phyloP scores from a whole-genome alignment of 2,329 filamentous ascomycete genomes.

The Nigrospora osmanthi region DNA sequence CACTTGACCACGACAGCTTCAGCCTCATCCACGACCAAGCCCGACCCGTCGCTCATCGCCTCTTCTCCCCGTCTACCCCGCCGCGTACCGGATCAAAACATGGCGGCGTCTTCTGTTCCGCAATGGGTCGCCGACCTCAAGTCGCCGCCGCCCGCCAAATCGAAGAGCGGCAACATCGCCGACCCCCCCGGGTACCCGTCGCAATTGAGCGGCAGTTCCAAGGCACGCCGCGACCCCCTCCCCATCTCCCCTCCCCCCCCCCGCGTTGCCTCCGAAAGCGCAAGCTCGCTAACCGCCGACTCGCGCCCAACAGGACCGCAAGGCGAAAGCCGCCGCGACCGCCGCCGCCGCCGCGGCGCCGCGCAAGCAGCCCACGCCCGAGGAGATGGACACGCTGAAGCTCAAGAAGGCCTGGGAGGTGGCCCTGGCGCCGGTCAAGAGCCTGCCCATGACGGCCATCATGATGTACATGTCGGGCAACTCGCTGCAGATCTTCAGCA shows the following conservation, averaged over 20 bases:
- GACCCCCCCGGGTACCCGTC: slow-evolving; percentile 80
- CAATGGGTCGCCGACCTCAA: slow-evolving; percentile 80
- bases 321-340: slow-evolving; percentile 37
- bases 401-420: slow-evolving; percentile 99
- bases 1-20: too few species aligned
- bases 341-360: slow-evolving; percentile 32
- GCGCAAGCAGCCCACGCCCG: slow-evolving; percentile 62
- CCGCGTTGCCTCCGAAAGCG: background rate
- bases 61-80: background rate
- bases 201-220: slow-evolving; percentile 41
- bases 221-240: slow-evolving; percentile 42
- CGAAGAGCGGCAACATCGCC: slow-evolving; percentile 60
- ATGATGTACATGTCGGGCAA: slow-evolving; percentile 99
- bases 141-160: slow-evolving; percentile 56
- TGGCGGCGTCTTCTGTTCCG: slow-evolving; percentile 42
- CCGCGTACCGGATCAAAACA: slow-evolving; percentile 5
- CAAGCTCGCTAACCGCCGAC: slow-evolving; percentile 2
- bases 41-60: too few species aligned
- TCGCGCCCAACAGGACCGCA: slow-evolving; percentile 35
- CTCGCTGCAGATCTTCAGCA: slow-evolving; percentile 95
- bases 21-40: too few species aligned
- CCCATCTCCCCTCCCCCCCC: background rate
- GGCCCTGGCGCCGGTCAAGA: slow-evolving; percentile 86
- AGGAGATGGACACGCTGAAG: slow-evolving; percentile 92
- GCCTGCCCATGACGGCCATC: slow-evolving; percentile 94